Conservation (phyloP, 176 grass and related monocot species). For the Phragmites australis region DNA sequence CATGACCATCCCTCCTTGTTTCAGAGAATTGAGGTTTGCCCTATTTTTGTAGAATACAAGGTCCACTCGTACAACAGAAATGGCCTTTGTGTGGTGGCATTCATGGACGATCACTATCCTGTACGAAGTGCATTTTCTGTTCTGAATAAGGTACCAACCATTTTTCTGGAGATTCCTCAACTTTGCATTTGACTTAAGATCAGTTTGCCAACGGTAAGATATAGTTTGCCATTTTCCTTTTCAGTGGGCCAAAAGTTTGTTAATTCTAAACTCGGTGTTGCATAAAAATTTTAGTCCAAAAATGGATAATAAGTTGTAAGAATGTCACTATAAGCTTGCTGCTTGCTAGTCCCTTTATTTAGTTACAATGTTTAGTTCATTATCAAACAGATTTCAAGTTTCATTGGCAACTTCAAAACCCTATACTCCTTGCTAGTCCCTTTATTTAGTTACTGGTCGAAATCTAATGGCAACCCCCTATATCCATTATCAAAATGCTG, state of each 20-base stretch:
- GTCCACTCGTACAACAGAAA: conserved; percentile 91
- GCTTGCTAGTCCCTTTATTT: not conserved
- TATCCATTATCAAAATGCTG: not conserved
- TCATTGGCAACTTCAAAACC: not conserved
- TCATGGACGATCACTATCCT: conserved; percentile 98
- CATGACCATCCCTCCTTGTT: not conserved
- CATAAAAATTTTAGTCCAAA: not conserved
- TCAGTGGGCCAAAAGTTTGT: not conserved
- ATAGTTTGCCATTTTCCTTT: not conserved
- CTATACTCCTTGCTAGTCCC: not conserved
- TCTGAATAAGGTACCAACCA: conserved; percentile 64
- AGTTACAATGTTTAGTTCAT: not conserved
- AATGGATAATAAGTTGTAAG: not conserved
- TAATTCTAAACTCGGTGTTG: not conserved
- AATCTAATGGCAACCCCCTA: not conserved
- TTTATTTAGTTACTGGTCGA: not conserved
- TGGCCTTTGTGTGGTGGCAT: conserved; percentile 77
- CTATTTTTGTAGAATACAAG: conserved; percentile 70
- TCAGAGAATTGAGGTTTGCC: not conserved
- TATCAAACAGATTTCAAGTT: not conserved
- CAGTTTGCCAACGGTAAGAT: not conserved
- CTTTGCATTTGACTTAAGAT: not conserved
- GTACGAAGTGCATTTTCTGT: conserved; percentile 91
- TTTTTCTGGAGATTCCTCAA: conserved; percentile 4
- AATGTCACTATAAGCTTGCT: not conserved